Base-by-base conservation (phyloP, 371 early-diverging fungal species). In the Nematocida homosporus region DNA sequence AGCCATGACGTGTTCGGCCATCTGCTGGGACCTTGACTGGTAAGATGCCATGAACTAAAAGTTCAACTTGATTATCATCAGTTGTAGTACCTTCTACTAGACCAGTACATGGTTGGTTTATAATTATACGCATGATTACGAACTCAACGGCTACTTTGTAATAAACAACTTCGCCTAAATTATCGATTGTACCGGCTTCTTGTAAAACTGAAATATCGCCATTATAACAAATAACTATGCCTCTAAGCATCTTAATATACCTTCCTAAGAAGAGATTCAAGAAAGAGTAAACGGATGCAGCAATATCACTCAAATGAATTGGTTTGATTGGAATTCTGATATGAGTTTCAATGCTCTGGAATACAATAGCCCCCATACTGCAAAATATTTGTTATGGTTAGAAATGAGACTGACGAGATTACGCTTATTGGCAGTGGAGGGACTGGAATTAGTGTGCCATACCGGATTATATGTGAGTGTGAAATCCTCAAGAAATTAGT, bases 121-220 rank as follows among this genome's bases (percentile, higher is more conserved):
- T 18, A 1, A 50, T n/a, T 6, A 72, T 63, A 30, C 42, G 52
- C 47, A 72, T 5, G 1, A 72, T 16, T 0, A 72, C 23, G 38
- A 72, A 72, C 52, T 72, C 75, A 1, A 63, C 75, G 18, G 56
- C 40, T 25, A 72, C 61, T 40, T 63, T 72, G 16, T 61, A 77
- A 37, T 60, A 63, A 2, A 61, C 38, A 1, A 41, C 63, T 61
- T 56, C 32, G n/a, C 52, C 75, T 40, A n/a, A 42, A 20, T 44
- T 59, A 4, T 37, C 4, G 2, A 72, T 57, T 32, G 20, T 13
- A 0, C 63, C 75, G 16, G 42, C 52, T n/a, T 53, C 53, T n/a
- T 60, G 27, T 18, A 51, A 3, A 18, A 72, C 37, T 0, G 53
- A 60, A 1, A 72, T 34, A 8, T 48, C 44, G n/a, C 52, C 63